A percentile compares a stretch with the other conserved stretches of the same genome.
phyloP scores from a whole-genome alignment of 2,329 filamentous ascomycete species.

The Periglandula ipomoeae region DNA sequence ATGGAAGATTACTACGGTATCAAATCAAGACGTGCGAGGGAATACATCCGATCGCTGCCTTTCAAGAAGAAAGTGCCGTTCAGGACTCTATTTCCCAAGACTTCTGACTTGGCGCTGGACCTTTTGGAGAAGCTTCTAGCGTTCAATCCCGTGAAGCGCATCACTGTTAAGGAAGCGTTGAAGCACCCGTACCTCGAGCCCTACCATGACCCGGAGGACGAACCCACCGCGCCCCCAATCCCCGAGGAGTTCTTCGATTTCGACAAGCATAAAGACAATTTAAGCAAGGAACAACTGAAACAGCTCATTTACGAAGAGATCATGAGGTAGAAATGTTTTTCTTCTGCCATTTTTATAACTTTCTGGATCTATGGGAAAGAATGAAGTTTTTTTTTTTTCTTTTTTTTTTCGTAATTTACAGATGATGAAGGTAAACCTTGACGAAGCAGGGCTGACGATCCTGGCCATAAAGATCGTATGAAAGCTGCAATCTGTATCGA shows the following conservation, averaged over 20 bases:
- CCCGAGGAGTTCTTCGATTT: slow-evolving; percentile 99
- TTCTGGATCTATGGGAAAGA: background rate
- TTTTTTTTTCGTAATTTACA: no score
- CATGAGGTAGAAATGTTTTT: slow-evolving; percentile 43
- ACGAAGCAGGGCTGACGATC: no score
- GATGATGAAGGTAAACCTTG: no score
- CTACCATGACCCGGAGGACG: slow-evolving; percentile 97
- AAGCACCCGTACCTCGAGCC: slow-evolving; percentile 98
- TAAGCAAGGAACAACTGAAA: slow-evolving; percentile 98
- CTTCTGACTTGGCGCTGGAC: slow-evolving; percentile 92
- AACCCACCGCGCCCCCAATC: slow-evolving; percentile 92
- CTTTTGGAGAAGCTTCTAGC: slow-evolving; percentile 90
- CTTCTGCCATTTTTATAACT: background rate
- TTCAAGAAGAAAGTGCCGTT: slow-evolving; percentile 99
- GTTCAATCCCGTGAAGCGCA: slow-evolving; percentile 98
- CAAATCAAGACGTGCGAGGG: slow-evolving; percentile 91
- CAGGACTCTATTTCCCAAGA: slow-evolving; percentile 95
- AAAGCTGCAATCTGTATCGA: background rate
- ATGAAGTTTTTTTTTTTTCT: background rate
- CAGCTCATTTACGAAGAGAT: slow-evolving; percentile 97
- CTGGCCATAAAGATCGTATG: background rate
- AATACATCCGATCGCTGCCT: slow-evolving; percentile 95
- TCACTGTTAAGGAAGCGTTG: slow-evolving; percentile 92
- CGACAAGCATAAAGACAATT: slow-evolving; percentile 98
- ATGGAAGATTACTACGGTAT: slow-evolving; percentile 99